Evolutionary conservation across 2,329 filamentous ascomycete genomes (phyloP).

Genomic region (Aspergillus sojae): DNA sequence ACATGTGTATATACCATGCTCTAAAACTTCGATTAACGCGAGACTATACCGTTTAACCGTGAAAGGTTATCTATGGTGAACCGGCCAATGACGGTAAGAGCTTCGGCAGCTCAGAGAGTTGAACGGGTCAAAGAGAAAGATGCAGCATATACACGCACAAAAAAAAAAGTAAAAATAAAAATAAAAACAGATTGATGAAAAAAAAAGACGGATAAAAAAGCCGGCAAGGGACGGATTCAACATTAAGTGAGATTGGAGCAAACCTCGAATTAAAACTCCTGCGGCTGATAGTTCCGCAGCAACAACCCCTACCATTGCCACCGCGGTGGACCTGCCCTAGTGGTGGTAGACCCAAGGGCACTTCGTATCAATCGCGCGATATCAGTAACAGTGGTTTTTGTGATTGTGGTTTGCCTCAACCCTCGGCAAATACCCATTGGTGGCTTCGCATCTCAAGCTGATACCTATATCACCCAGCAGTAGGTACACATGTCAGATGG

Average conservation of each 20-base stretch:
- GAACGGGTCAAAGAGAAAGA: neutral
- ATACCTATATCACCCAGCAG: neutral
- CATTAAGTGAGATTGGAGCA: neutral
- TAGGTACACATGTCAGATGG: neutral
- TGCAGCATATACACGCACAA: neutral
- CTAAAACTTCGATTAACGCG: neutral
- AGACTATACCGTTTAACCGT: neutral
- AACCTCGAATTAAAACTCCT: neutral
- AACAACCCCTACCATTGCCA: slow-evolving; percentile 5
- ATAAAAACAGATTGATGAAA: neutral
- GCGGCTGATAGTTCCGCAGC: slow-evolving; percentile 4
- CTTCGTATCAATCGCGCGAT: neutral
- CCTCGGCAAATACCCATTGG: neutral
- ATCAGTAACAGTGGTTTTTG: neutral
- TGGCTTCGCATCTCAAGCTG: neutral
- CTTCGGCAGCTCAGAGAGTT: neutral
- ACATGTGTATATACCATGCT: neutral
- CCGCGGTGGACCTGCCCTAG: neutral
- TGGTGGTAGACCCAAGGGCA: neutral
- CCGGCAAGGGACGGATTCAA: neutral
- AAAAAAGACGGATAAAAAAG: neutral
- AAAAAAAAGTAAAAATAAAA: neutral
- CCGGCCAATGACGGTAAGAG: neutral
- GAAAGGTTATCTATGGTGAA: neutral
- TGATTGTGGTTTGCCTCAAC: neutral